Evolutionary conservation across 2,329 filamentous ascomycete genomes (phyloP).

Genomic region (Cercospora beticola): DNA sequence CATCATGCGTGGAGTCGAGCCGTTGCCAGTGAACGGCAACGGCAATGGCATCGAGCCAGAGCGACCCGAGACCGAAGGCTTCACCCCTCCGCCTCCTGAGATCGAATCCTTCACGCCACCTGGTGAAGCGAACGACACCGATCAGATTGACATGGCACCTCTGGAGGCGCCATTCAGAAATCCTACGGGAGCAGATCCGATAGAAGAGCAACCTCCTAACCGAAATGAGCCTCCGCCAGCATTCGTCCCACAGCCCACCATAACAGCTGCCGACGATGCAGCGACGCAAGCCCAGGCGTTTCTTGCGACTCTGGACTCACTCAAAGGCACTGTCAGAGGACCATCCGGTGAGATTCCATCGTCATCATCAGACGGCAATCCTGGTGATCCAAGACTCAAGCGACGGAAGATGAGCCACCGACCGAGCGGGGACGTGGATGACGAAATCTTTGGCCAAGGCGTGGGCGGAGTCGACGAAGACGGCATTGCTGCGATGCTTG

Average conservation of each 20-base stretch:
- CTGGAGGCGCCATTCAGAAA: constrained; percentile 32
- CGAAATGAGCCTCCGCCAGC: constrained; percentile 35
- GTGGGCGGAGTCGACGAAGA: constrained; percentile 37
- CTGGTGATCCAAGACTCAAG: constrained; percentile 38
- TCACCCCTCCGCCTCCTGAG: constrained; percentile 71
- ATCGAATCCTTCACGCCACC: constrained; percentile 81
- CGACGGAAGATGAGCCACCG: constrained; percentile 39
- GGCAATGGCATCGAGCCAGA: constrained; percentile 25
- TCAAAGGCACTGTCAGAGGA: constrained; percentile 27
- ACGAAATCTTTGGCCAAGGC: constrained; percentile 35
- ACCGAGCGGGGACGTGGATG: constrained; percentile 28
- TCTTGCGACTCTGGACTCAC: constrained; percentile 30
- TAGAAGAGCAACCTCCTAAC: constrained; percentile 31
- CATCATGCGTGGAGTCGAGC: constrained; percentile 80
- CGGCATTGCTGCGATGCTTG: constrained; percentile 36
- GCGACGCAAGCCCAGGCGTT: constrained; percentile 28
- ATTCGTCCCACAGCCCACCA: constrained; percentile 29
- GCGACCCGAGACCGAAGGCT: constrained; percentile 42
- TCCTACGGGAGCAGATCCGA: constrained; percentile 43
- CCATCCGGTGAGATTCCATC: constrained; percentile 30
- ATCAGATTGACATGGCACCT: constrained; percentile 14
- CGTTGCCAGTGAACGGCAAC: constrained; percentile 43
- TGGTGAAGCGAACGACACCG: constrained; percentile 39
- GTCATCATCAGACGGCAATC: constrained; percentile 13
- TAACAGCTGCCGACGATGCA: constrained; percentile 16